Base-by-base conservation (phyloP, 164 flowering plant species). In the Aristolochia fimbriata region DNA sequence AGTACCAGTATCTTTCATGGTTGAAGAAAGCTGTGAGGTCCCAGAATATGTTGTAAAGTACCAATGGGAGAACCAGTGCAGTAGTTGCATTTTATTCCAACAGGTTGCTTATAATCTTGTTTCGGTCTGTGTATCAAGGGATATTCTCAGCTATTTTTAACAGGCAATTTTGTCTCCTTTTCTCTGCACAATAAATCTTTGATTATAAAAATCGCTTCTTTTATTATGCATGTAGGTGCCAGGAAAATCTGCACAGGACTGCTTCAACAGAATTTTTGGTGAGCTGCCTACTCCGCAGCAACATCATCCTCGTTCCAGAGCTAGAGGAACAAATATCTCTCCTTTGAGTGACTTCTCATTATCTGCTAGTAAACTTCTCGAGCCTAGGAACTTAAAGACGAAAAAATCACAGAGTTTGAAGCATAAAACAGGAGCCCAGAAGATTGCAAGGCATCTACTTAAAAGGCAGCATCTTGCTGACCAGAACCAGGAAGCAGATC, bases 231-330 rank as follows among this genome's bases (percentile, higher is more conserved):
- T 75, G 62, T 81, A 91, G 97, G 97, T 91, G 47, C 88, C 95
- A 49, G 94, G 97, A 65, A 93, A 93, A 72, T 82, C 94, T 47
- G 88, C 94, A 13, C 81, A 84, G 55, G 97, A 89, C 15, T 89
- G 98, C 73, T 89, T 89, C 62, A 78, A 87, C 55, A 83, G 76
- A 66, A 55, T 89, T 65, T 79, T 89, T 57, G 78, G 82, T 21
- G 79, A 76, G 47, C 71, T 74, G 43, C 19, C 58, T 50, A 89
- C 97, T 47, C 98, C 97, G 58, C 72, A 80, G 57, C 82, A 72
- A 51, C 74, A 73, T 23, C 78, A 47, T 41, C 77, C 71, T 58
- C 83, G 82, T 33, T 84, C 86, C 16, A 82, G 87, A 75, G 69
- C 76, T 33, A 77, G 67, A 7, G 73, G 15, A 50, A 27, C 56